phyloP scores from a whole-genome alignment of 257 asterid genomes.

The Lantana camara region DNA sequence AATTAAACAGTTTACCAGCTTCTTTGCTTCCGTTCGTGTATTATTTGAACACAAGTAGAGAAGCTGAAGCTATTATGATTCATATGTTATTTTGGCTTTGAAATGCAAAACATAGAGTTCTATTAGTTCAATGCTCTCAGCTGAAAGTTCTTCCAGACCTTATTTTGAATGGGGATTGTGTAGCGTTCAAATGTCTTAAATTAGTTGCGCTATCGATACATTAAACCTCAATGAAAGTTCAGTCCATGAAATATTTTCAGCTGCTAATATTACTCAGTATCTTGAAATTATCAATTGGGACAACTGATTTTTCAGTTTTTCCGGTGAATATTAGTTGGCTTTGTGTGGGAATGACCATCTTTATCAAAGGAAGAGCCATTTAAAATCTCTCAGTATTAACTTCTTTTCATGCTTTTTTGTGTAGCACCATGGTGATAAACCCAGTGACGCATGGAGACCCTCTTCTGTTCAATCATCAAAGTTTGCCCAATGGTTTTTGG shows the following conservation, averaged over 20 bases:
- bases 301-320: background rate
- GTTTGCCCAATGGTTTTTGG: conserved; percentile 70
- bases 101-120: background rate
- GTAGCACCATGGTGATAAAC: conserved; percentile 44
- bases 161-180: background rate
- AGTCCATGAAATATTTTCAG: background rate
- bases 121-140: background rate
- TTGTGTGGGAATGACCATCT: no score
- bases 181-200: background rate
- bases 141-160: background rate
- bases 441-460: conserved; percentile 43
- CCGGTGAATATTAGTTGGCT: background rate
- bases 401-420: conserved; percentile 9
- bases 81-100: background rate
- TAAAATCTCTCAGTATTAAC: conserved; percentile 8
- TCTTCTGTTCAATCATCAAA: conserved; percentile 51
- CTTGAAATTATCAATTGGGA: background rate
- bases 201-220: background rate
- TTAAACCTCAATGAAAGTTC: background rate
- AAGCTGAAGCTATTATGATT: background rate
- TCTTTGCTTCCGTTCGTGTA: background rate
- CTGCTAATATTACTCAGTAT: background rate
- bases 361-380: no score
- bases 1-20: background rate
- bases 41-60: background rate